phyloP scores from a whole-genome alignment of 495 filamentous ascomycete genomes.

The Podospora australis region DNA sequence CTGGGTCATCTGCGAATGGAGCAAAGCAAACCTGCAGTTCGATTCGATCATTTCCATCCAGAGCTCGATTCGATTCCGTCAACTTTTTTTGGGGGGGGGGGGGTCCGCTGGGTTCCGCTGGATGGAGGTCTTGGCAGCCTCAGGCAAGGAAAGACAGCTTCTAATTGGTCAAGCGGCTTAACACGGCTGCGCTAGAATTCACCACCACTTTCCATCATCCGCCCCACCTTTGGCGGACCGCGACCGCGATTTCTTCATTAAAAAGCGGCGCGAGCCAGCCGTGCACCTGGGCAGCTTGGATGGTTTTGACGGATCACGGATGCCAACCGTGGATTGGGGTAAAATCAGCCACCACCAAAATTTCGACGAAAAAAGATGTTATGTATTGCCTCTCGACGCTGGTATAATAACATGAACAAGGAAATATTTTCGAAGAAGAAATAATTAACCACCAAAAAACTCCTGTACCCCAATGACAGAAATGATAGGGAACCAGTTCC shows the following conservation, averaged over 20 bases:
- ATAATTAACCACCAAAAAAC: too few relatives aligned
- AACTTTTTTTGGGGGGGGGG: background rate
- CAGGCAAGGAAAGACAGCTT: slow-evolving; percentile 14
- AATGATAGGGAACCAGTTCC: too few relatives aligned
- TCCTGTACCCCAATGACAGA: too few relatives aligned
- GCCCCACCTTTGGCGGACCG: slow-evolving; percentile 11
- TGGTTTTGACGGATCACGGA: too few relatives aligned
- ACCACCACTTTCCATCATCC: slow-evolving; percentile 17
- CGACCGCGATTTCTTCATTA: slow-evolving; percentile 21
- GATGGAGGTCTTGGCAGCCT: slow-evolving; percentile 16
- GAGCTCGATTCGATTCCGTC: too few relatives aligned
- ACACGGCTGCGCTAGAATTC: slow-evolving; percentile 6
- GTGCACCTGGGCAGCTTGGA: too few relatives aligned
- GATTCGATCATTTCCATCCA: too few relatives aligned
- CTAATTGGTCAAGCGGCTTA: slow-evolving; percentile 2
- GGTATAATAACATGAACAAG: background rate
- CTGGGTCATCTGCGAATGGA: too few relatives aligned
- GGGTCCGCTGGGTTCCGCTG: background rate
- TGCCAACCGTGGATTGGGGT: too few relatives aligned
- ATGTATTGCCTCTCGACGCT: background rate
- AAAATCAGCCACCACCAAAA: too few relatives aligned
- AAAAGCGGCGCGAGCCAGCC: background rate
- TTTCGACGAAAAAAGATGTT: background rate
- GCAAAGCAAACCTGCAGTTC: too few relatives aligned
- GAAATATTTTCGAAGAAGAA: too few relatives aligned